These are phyloP conservation scores for Cyanodermella asteris DNA, from an alignment of 2,329 filamentous ascomycete genomes.

Conservation along the genomic window DNA sequence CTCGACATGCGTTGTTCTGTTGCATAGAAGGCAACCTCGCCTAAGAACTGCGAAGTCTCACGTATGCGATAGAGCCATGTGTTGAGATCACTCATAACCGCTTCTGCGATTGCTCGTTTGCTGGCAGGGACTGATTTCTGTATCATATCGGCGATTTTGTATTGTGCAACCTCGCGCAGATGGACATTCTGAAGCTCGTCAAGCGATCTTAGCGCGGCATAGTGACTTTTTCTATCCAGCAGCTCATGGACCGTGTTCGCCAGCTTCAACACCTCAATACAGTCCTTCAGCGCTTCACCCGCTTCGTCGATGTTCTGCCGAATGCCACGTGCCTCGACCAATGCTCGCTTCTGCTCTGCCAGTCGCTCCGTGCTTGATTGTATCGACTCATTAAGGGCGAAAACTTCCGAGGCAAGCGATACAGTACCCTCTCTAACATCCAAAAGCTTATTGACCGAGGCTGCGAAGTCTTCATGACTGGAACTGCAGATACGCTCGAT, in stretches of 20 bases:
- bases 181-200: conserved; percentile 95
- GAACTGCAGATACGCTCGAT: conserved; percentile 89
- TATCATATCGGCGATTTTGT: conserved; percentile 86
- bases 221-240: conserved; percentile 81
- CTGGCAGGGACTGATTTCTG: conserved; percentile 87
- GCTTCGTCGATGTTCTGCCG: conserved; percentile 93
- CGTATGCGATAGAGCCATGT: conserved; percentile 91
- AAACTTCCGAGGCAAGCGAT: conserved; percentile 67
- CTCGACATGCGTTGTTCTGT: conserved; percentile 69
- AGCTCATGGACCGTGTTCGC: conserved; percentile 90
- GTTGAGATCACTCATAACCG: conserved; percentile 90
- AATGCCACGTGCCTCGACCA: conserved; percentile 80
- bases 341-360: conserved; percentile 77
- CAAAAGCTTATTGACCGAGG: conserved; percentile 84
- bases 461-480: conserved; percentile 91
- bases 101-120: conserved; percentile 80
- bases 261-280: conserved; percentile 72
- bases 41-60: conserved; percentile 87
- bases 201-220: conserved; percentile 76
- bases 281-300: conserved; percentile 69
- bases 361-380: conserved; percentile 86
- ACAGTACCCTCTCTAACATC: conserved; percentile 80
- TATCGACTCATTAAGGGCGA: conserved; percentile 83
- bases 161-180: conserved; percentile 79
- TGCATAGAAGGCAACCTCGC: conserved; percentile 91